Conservation (phyloP, 129 eudicot genomes). For the Solidago caesia region DNA sequence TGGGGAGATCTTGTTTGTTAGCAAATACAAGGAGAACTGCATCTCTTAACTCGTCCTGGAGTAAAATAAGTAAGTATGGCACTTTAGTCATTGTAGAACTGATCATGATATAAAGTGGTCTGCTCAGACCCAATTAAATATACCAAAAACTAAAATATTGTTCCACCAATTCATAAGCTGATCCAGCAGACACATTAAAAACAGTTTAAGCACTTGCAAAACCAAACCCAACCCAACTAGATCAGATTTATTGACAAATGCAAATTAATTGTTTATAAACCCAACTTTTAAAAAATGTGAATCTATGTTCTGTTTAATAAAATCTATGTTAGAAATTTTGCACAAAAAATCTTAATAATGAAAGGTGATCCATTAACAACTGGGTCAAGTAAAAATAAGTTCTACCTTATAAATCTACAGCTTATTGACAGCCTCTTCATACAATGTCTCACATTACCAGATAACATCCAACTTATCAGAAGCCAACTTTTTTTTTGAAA, state of each 20-base stretch:
- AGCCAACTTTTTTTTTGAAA: not conserved
- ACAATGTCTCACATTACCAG: not conserved
- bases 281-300: conserved; percentile 1
- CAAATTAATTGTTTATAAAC: not conserved
- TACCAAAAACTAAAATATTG: not conserved
- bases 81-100: not conserved
- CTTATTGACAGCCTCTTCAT: too few relatives aligned
- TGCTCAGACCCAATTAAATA: not conserved
- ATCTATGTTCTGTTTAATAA: conserved; percentile 3
- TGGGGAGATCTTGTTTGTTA: conserved; percentile 80
- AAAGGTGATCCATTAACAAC: too few relatives aligned
- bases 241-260: not conserved
- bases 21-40: conserved; percentile 80
- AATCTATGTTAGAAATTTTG: not conserved
- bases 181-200: not conserved
- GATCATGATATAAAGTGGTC: not conserved
- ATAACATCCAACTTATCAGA: not conserved
- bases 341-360: too few relatives aligned
- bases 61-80: conserved; percentile 13
- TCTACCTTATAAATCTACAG: too few relatives aligned
- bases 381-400: too few relatives aligned
- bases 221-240: not conserved
- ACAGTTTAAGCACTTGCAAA: conserved; percentile 3
- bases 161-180: conserved; percentile 13
- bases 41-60: conserved; percentile 71